These are phyloP conservation scores for Ogataea pignaliae DNA, from an alignment of 805 yeast species.

Conservation along the genomic window DNA sequence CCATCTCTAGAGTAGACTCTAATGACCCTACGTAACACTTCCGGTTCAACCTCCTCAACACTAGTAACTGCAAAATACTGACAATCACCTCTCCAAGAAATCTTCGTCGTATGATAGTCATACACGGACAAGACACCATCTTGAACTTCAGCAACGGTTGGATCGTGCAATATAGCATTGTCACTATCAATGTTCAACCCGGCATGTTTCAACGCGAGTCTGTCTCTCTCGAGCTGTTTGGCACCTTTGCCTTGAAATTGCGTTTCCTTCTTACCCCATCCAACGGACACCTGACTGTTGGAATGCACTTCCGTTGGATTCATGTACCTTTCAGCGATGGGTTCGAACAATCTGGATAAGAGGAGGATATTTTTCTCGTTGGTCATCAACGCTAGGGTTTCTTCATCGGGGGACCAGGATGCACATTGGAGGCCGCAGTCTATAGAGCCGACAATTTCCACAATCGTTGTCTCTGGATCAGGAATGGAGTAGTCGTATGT, in stretches of 20 bases:
- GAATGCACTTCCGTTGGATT: slow-evolving; percentile 57
- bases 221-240: slow-evolving; percentile 67
- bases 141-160: slow-evolving; percentile 77
- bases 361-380: slow-evolving; percentile 55
- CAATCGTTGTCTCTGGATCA: slow-evolving; percentile 51
- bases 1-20: slow-evolving; percentile 76
- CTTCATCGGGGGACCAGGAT: slow-evolving; percentile 89
- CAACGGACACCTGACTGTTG: slow-evolving; percentile 88
- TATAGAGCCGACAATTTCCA: slow-evolving; percentile 78
- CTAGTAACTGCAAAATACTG: slow-evolving; percentile 70
- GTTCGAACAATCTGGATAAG: slow-evolving; percentile 74
- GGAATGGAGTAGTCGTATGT: slow-evolving; percentile 46
- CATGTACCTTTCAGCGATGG: slow-evolving; percentile 61
- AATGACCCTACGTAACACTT: slow-evolving; percentile 61
- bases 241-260: slow-evolving; percentile 95
- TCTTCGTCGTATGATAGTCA: slow-evolving; percentile 45
- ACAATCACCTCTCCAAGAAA: slow-evolving; percentile 97
- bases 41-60: slow-evolving; percentile 45
- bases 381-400: slow-evolving; percentile 69
- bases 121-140: slow-evolving; percentile 54
- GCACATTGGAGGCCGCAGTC: slow-evolving; percentile 74
- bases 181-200: slow-evolving; percentile 65
- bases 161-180: slow-evolving; percentile 62
- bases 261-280: slow-evolving; percentile 98
- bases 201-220: slow-evolving; percentile 51